Base-by-base conservation (phyloP, 208 protist species). In the Trypanosoma grayi region DNA sequence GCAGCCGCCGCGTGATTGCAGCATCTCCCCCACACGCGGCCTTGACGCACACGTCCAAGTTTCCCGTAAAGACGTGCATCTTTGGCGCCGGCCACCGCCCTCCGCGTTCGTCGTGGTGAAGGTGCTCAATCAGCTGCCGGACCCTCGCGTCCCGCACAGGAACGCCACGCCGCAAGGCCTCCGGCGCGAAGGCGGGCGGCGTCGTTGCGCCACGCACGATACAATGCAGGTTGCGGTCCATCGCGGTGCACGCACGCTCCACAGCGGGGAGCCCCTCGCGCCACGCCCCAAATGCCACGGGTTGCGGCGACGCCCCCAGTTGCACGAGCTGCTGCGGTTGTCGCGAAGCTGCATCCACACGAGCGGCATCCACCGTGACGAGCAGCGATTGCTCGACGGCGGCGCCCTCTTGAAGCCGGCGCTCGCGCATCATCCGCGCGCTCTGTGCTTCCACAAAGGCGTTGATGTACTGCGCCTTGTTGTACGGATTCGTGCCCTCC, bases 381-480 rank as follows among this genome's bases (percentile, higher is more conserved):
- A 61, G 34, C 34, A 60, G 20, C 6, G 51, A 39, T 24, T 47
- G 2, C 40, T 71, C 57, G 3, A 44, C 41, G 16, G 41, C 51
- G 3, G 47, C 39, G 18, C 11, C 14, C 39, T 71, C 56, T 11
- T 52, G 0, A n/a, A 51, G 8, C 4, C 48, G 46, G 9, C 33
- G 43, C 34, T 59, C 46, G 18, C 56, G 64, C 41, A 51, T 31
- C 14, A 73, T 44, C 37, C 44, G 41, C 1, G 60, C 64, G 53
- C 80, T 87, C 33, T 85, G 66, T 4, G 84, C 77, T 62, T 87
- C 74, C 1, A 91, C 20, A 64, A 77, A 91, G 0, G 84, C 84
- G 28, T 43, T 76, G 50, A 91, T 77, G 64, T 91, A 91, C 64
- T 91, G 80, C 5, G 68, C 78, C 44, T 85, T 91, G 62, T 79